phyloP scores from a whole-genome alignment of 2,329 filamentous ascomycete species.

The Sporothrix mexicana region DNA sequence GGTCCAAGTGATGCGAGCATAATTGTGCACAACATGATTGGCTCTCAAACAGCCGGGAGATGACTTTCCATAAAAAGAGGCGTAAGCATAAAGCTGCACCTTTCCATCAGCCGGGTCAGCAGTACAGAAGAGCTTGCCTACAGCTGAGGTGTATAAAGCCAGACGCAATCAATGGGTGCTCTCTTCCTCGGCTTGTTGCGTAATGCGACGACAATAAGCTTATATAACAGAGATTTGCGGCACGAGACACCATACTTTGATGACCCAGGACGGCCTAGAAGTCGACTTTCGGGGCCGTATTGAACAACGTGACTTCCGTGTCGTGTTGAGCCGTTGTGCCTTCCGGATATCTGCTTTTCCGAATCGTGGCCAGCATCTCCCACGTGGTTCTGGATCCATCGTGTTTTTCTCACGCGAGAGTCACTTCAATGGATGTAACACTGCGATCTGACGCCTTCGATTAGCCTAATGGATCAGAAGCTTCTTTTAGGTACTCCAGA shows the following conservation, averaged over 20 bases:
- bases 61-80: neutral
- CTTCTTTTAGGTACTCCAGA: neutral
- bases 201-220: neutral
- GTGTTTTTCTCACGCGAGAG: neutral
- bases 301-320: neutral
- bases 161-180: neutral
- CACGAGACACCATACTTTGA: neutral
- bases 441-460: conserved; percentile 10
- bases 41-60: neutral
- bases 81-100: neutral
- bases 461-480: conserved; percentile 26
- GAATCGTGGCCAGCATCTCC: neutral
- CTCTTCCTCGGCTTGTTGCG: neutral
- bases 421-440: neutral
- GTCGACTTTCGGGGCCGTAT: neutral
- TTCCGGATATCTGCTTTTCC: neutral
- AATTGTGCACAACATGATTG: neutral
- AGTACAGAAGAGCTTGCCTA: neutral
- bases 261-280: neutral
- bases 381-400: neutral
- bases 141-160: neutral
- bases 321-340: neutral
- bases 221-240: neutral
- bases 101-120: neutral
- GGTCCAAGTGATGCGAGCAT: neutral